Evolutionary conservation across 2,329 filamentous ascomycete species (phyloP), one percentile per base, ranked within the genome.

Genomic region (Calonectria ilicicola): DNA sequence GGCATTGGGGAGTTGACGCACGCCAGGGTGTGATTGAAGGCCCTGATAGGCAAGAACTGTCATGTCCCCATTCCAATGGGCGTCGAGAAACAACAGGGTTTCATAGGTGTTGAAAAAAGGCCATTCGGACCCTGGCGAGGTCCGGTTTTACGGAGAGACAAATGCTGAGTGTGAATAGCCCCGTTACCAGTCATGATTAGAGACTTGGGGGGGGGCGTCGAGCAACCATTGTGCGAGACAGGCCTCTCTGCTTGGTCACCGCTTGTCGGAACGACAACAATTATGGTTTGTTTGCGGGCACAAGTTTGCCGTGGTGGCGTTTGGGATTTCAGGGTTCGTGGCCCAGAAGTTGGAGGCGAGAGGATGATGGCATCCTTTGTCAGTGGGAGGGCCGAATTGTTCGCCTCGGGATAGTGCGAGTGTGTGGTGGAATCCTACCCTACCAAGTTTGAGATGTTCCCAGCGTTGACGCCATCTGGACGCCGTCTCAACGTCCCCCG

Each of bases 361-460:
- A 19, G 58, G 46, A 49, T 71, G 56, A 65, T 49, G 29, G 44
- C 29, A 58, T 67, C 64, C 46, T 38, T 29, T 58, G 56, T 63
- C 23, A 49, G 47, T 38, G 56, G 56, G 47, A 71, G 46, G 60
- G n/a, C 42, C 35, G 42, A 56, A 21, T 40, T 49, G 19, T 49
- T 51, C 56, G 58, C 56, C 47, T 72, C 47, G 69, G 53, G 56
- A 40, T 66, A 72, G 73, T 63, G 74, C n/a, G 44, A 75, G 71
- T 71, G 67, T 69, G 72, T 73, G 63, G 70, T 76, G 53, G 66
- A 76, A 78, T 75, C 44, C 65, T 68, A 77, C 72, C 71, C 67
- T 58, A 72, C 70, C 69, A 65, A 78, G 68, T 75, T 76, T 79
- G 65, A 65, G 69, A 65, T 73, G 70, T 66, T 67, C 53, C 72